Percentiles rank a stretch among this genome's conserved stretches.
These are phyloP conservation scores for Schwanniomyces etchellsii DNA, from an alignment of 1,139 yeast species.

Conservation along the genomic window DNA sequence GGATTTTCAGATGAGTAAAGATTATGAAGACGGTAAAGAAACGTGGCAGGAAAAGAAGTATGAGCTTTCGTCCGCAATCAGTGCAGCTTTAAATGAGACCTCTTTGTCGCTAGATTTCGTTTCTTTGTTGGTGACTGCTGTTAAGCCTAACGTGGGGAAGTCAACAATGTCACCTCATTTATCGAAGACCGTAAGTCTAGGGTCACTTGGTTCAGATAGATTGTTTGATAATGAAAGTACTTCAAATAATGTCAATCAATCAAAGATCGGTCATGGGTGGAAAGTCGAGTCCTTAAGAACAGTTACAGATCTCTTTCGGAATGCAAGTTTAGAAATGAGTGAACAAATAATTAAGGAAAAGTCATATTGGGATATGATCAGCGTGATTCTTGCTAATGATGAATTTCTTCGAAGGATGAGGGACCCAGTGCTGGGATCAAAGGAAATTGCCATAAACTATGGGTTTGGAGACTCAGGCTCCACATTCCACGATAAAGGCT, in stretches of 20 bases:
- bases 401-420: slow-evolving; percentile 72
- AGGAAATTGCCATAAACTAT: slow-evolving; percentile 70
- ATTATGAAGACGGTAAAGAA: slow-evolving; percentile 22
- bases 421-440: slow-evolving; percentile 42
- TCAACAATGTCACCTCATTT: slow-evolving; percentile 88
- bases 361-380: slow-evolving; percentile 65
- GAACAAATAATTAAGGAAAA: slow-evolving; percentile 59
- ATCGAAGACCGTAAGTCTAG: slow-evolving; percentile 70
- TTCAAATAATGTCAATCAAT: slow-evolving; percentile 23
- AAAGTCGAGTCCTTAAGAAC: slow-evolving; percentile 63
- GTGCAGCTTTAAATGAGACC: slow-evolving; percentile 78
- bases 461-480: slow-evolving; percentile 94
- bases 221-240: slow-evolving; percentile 21
- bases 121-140: slow-evolving; percentile 74
- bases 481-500: slow-evolving; percentile 63
- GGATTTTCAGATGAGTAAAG: slow-evolving; percentile 3
- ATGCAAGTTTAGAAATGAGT: slow-evolving; percentile 46
- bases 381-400: slow-evolving; percentile 45
- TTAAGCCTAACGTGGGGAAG: slow-evolving; percentile 78
- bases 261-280: slow-evolving; percentile 75
- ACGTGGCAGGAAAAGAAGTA: slow-evolving; percentile 51
- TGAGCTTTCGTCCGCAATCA: slow-evolving; percentile 52
- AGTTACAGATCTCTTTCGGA: slow-evolving; percentile 46
- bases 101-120: slow-evolving; percentile 85
- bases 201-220: slow-evolving; percentile 70